These are phyloP conservation scores for Hypoxylon sp. DNA, from an alignment of 2,329 filamentous ascomycete genomes.

Conservation along the genomic window DNA sequence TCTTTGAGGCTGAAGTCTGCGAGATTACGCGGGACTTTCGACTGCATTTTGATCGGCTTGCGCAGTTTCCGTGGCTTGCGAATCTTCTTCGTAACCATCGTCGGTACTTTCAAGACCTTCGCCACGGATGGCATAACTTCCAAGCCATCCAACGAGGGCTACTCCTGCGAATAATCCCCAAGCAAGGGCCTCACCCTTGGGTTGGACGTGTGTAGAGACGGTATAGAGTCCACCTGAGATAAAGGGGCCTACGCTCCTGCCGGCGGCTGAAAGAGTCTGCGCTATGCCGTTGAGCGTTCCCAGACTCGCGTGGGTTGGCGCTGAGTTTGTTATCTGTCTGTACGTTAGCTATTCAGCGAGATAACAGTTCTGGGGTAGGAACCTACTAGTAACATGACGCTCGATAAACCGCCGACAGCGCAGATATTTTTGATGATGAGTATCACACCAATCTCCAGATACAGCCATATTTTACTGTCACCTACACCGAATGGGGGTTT, in stretches of 20 bases:
- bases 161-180: slow-evolving; percentile 92
- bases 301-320: slow-evolving; percentile 85
- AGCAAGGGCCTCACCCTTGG: slow-evolving; percentile 85
- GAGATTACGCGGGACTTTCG: slow-evolving; percentile 24
- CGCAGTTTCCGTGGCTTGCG: slow-evolving; percentile 20
- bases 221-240: slow-evolving; percentile 89
- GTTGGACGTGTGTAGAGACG: slow-evolving; percentile 76
- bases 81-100: slow-evolving; percentile 55
- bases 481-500: slow-evolving; percentile 68
- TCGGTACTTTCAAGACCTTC: slow-evolving; percentile 71
- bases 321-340: slow-evolving; percentile 85
- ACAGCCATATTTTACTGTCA: slow-evolving; percentile 77
- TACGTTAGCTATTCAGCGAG: slow-evolving; percentile 7
- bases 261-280: slow-evolving; percentile 91
- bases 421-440: slow-evolving; percentile 91
- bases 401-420: slow-evolving; percentile 89
- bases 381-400: slow-evolving; percentile 85
- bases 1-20: slow-evolving; percentile 2
- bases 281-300: slow-evolving; percentile 94
- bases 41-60: slow-evolving; percentile 32
- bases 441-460: slow-evolving; percentile 82
- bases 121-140: slow-evolving; percentile 83
- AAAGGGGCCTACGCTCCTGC: slow-evolving; percentile 89
- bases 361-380: not conserved
- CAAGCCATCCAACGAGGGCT: slow-evolving; percentile 81